Evolutionary conservation across 495 filamentous ascomycete genomes (phyloP).

Genomic region (Aspergillus ellipticus): DNA sequence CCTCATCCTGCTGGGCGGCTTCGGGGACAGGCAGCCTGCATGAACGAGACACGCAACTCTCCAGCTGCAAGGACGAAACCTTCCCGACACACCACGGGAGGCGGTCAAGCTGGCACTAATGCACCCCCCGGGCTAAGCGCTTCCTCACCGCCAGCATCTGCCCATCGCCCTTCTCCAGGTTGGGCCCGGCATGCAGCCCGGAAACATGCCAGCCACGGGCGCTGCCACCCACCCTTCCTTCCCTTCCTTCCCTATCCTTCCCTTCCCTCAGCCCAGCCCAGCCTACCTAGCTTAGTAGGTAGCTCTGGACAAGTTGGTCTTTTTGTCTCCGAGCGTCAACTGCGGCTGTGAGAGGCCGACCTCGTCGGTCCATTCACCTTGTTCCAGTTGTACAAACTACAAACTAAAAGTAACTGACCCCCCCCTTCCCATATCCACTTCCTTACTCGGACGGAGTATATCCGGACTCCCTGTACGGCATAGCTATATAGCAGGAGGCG

Average conservation of each 20-base stretch:
- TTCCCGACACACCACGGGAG: conserved; percentile 29
- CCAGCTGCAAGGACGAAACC: conserved; percentile 31
- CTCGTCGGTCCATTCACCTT: conserved; percentile 1
- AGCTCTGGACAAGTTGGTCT: too few species aligned
- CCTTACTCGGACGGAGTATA: conserved; percentile 3
- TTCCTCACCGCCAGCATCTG: conserved; percentile 20
- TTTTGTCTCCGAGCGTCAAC: conserved; percentile 5
- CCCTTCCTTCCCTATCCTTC: neutral
- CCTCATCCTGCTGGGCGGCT: too few species aligned
- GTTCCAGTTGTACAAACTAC: conserved; percentile 6
- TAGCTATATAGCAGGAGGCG: too few species aligned
- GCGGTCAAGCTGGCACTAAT: conserved; percentile 31
- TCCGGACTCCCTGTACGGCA: neutral
- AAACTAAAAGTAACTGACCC: too few species aligned
- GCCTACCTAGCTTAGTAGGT: too few species aligned
- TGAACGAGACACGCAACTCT: conserved; percentile 11
- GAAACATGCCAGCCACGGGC: conserved; percentile 16
- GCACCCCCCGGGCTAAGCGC: conserved; percentile 1
- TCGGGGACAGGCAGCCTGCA: neutral
- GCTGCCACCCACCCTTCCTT: neutral
- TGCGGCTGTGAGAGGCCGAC: conserved; percentile 1
- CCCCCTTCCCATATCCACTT: neutral
- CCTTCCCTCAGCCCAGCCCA: too few species aligned
- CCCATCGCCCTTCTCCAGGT: conserved; percentile 12
- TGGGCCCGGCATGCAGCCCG: conserved; percentile 9